phyloP scores from a whole-genome alignment of 1,284 basidiomycete genomes.

The Trichosporon asahii region DNA sequence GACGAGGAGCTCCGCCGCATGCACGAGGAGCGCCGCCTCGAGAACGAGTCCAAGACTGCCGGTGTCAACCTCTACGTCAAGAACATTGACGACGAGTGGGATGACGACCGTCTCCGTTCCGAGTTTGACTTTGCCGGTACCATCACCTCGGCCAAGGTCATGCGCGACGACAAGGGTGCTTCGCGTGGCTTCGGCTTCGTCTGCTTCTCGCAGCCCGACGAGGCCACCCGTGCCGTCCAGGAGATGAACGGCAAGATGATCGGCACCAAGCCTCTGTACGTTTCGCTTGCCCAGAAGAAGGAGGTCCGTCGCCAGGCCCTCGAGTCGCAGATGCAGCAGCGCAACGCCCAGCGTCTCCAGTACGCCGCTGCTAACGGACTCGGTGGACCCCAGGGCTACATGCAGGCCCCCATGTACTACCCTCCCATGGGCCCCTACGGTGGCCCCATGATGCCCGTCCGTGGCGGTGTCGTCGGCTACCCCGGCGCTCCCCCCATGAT shows the following conservation, averaged over 20 bases:
- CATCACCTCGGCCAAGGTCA: slow-evolving; percentile 98
- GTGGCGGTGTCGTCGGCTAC: slow-evolving; percentile 29
- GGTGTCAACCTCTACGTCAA: slow-evolving; percentile 99
- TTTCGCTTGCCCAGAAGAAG: slow-evolving; percentile 96
- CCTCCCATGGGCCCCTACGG: slow-evolving; percentile 68
- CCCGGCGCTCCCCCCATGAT: slow-evolving; percentile 73
- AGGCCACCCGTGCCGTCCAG: slow-evolving; percentile 98
- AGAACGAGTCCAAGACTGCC: slow-evolving; percentile 97
- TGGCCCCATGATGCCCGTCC: slow-evolving; percentile 58
- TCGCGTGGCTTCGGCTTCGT: slow-evolving; percentile 96
- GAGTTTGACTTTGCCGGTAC: slow-evolving; percentile 97
- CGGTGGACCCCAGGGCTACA: slow-evolving; percentile 66
- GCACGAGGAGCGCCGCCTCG: slow-evolving; percentile 94
- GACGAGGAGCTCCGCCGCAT: slow-evolving; percentile 93
- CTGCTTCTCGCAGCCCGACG: slow-evolving; percentile 97
- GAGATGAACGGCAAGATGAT: slow-evolving; percentile 99
- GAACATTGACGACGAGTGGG: slow-evolving; percentile 84
- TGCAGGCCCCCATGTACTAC: slow-evolving; percentile 78
- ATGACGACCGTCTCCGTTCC: slow-evolving; percentile 87
- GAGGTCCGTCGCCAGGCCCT: slow-evolving; percentile 98
- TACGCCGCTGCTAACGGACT: slow-evolving; percentile 83
- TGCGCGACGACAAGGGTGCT: slow-evolving; percentile 85
- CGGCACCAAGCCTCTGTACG: slow-evolving; percentile 96
- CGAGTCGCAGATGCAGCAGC: slow-evolving; percentile 96
- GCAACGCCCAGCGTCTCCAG: slow-evolving; percentile 84